Evolutionary conservation across 257 asterid species (phyloP), one percentile per base, ranked within the genome.

Genomic region (Solanum pinnatisectum): DNA sequence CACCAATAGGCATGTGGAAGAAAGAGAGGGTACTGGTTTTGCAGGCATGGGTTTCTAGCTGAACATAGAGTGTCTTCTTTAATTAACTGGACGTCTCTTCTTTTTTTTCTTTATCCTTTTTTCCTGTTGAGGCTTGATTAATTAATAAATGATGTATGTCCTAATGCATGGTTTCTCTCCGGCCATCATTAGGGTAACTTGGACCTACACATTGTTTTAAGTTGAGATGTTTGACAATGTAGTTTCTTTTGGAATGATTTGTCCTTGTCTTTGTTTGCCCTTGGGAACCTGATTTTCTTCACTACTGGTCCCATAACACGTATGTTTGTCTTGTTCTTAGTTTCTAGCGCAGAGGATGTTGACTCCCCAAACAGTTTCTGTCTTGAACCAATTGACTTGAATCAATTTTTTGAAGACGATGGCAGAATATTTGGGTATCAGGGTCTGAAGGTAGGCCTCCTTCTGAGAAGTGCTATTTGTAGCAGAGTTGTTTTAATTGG

Each of bases 401-500:
- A 89, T 90, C 90, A 40, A 15, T 97, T 96, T 90, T 96, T 95
- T 87, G 98, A 90, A 85, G 98, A 93, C 33, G 99, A 94, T 20
- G 98, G 98, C 59, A 96, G 89, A 89, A 93, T 97, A 88, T 97
- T 91, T 87, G 99, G 99, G 44, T 95, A 95, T 87, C 91, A 90
- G 91, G 96, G 94, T 49, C 90, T 97, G 92, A 92, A 94, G 99
- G 99, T 97, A 91, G 72, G 37, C 30, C 63, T 5, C 12, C 20
- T 27, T 13, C 84, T 39, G n/a, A 42, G 14, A 78, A 78, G 37
- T 78, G 37, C 63, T 78, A 27, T 33, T 63, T 39, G 37, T 10
- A 11, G 20, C 52, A 87, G 82, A 85, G 52, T 40, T 68, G 40
- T 33, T 83, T 5, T n/a, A 74, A 67, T 78, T 88, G 33, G 14